phyloP scores from a whole-genome alignment of 2,329 filamentous ascomycete genomes.

The Elsinoe batatas region DNA sequence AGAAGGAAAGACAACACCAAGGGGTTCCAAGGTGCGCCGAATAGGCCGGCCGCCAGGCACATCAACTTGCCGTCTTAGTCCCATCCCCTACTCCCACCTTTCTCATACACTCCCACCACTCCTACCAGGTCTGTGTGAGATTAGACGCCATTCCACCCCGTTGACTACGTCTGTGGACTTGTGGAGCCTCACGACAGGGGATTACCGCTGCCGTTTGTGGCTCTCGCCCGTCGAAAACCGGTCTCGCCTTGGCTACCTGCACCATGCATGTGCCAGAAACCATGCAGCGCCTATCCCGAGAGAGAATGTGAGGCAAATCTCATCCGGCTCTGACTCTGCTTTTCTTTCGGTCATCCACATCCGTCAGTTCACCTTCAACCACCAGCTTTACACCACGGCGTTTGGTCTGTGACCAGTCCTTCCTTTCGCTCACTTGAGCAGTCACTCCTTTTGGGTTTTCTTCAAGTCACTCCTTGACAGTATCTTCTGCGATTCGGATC shows the following conservation, averaged over 20 bases:
- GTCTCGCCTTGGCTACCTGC: constrained; percentile 7
- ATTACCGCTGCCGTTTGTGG: neutral
- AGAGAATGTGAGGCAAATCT: neutral
- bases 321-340: neutral
- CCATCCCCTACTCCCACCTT: neutral
- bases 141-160: constrained; percentile 5
- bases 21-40: too few relatives aligned
- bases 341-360: neutral
- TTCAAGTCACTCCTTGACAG: constrained; percentile 9
- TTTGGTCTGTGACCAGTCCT: constrained; percentile 8
- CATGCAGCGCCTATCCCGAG: constrained; percentile 7
- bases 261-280: neutral
- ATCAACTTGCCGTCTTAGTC: neutral
- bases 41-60: neutral
- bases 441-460: constrained; percentile 10
- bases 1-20: too few relatives aligned
- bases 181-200: constrained; percentile 3
- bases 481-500: neutral
- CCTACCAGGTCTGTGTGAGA: constrained; percentile 1
- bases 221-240: constrained; percentile 1
- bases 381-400: neutral
- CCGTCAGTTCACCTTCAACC: neutral
- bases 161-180: neutral
- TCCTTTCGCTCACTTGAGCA: constrained; percentile 4
- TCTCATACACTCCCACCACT: neutral